Percentiles rank a stretch among this genome's conserved stretches.
Conservation (phyloP, 768 basidiomycete species). For the Collybia sordida region DNA sequence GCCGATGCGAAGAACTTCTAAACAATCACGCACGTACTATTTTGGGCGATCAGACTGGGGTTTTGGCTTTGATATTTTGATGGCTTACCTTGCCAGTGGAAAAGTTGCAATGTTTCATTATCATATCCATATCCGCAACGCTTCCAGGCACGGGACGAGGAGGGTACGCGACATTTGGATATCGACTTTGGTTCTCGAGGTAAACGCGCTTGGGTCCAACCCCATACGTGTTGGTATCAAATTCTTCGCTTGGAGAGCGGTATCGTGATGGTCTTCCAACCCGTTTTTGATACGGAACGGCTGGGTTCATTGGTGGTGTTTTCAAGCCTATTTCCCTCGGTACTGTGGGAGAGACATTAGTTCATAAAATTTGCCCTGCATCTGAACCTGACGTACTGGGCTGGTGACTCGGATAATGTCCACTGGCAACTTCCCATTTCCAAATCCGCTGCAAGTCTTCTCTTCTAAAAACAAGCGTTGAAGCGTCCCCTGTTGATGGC, state of each 20-base stretch:
- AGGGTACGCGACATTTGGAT: conserved; percentile 72
- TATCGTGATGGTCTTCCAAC: conserved; percentile 49
- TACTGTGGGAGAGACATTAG: conserved; percentile 37
- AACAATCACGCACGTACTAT: conserved; percentile 93
- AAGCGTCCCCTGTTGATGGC: conserved; percentile 38
- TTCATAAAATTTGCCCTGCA: background rate
- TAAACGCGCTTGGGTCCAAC: conserved; percentile 76
- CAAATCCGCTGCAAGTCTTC: conserved; percentile 83
- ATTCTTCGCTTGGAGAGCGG: conserved; percentile 40
- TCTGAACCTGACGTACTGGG: conserved; percentile 48
- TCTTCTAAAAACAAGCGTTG: conserved; percentile 70
- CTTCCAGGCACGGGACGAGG: conserved; percentile 81
- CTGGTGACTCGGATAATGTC: conserved; percentile 79
- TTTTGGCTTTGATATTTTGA: background rate
- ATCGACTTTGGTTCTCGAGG: conserved; percentile 59
- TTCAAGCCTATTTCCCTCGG: conserved; percentile 61
- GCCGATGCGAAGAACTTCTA: conserved; percentile 86
- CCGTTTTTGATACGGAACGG: conserved; percentile 51
- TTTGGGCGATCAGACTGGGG: conserved; percentile 6
- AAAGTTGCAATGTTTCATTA: conserved; percentile 88
- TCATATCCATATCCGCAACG: conserved; percentile 84
- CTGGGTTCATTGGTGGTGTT: conserved; percentile 62
- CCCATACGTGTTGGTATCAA: conserved; percentile 55
- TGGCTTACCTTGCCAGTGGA: conserved; percentile 58
- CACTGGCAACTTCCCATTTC: conserved; percentile 91